Base-by-base conservation (phyloP, 371 early-diverging fungal genomes). In the Apophysomyces elegans region DNA sequence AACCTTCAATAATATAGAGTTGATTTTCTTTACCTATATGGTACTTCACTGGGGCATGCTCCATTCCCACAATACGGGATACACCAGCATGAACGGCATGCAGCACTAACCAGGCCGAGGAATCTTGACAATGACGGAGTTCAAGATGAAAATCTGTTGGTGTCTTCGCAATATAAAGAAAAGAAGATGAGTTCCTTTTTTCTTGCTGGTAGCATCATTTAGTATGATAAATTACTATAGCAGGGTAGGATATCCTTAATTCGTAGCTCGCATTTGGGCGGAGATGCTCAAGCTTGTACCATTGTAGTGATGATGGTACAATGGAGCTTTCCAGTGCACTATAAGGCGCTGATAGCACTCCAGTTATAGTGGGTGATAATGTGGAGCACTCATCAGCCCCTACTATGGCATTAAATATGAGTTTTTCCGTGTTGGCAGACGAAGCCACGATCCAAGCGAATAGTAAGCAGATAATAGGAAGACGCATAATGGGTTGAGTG, bases 391-490 rank as follows among this genome's bases (percentile, higher is more conserved):
- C 35, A 14, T 26, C 54, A 12, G n/a, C 36, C 14, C 39, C 35
- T 26, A 7, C 18, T 36, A 61, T 35, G 38, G 66, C 68, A 21
- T 56, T 54, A 37, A 81, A 68, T 50, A 81, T 73, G 16, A 78
- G 54, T 46, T 78, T 81, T 62, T 81, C 81, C n/a, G 81, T 81
- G 37, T 81, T 81, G 37, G 71, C 81, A 35, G 36, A 56, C 18
- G 61, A 59, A 56, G 46, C 46, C 5, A 18, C 46, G 5, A 45
- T 45, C 46, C 16, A 45, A 5, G 16, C 46, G 46, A 45, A 13
- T 13, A 45, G 13, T 12, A 45, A 18, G n/a, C 46, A 45, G 16
- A 13, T 5, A 18, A 45, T 45, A 45, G 46, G 16, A 45, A 45
- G 46, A 45, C 46, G 46, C 46, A 45, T 45, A 45, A 45, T 45